phyloP scores from a whole-genome alignment of 495 filamentous ascomycete species.

The Chlorociboria aeruginascens region DNA sequence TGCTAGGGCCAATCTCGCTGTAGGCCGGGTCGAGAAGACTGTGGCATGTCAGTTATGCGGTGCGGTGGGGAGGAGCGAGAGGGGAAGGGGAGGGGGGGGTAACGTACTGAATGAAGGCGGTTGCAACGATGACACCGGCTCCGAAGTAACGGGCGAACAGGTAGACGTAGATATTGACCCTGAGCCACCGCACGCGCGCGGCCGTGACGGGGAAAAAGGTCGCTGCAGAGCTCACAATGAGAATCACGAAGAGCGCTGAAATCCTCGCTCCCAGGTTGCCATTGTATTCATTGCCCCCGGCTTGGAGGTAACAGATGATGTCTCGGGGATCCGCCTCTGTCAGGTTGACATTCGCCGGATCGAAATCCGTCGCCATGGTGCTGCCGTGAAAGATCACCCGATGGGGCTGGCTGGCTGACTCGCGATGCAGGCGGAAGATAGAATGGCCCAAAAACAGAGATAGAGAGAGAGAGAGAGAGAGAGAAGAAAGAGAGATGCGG shows the following conservation, averaged over 20 bases:
- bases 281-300: constrained; percentile 42
- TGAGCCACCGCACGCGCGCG: constrained; percentile 32
- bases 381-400: too few relatives aligned
- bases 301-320: constrained; percentile 11
- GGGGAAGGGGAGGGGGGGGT: constrained; percentile 7
- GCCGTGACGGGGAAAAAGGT: constrained; percentile 55
- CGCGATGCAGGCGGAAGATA: too few relatives aligned
- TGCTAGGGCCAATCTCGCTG: constrained; percentile 34
- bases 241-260: constrained; percentile 66
- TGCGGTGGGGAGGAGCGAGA: constrained; percentile 10
- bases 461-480: too few relatives aligned
- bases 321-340: constrained; percentile 5
- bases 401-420: too few relatives aligned
- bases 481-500: too few relatives aligned
- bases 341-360: constrained; percentile 10
- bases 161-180: constrained; percentile 39
- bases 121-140: constrained; percentile 58
- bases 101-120: constrained; percentile 59
- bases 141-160: constrained; percentile 65
- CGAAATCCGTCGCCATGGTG: neutral
- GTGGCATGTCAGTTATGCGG: constrained; percentile 17
- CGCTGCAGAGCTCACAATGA: constrained; percentile 48
- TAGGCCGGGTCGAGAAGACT: constrained; percentile 43
- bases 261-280: constrained; percentile 54
- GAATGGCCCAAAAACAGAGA: too few relatives aligned